phyloP scores from a whole-genome alignment of 2,329 filamentous ascomycete genomes.

The Fusarium zealandicum region DNA sequence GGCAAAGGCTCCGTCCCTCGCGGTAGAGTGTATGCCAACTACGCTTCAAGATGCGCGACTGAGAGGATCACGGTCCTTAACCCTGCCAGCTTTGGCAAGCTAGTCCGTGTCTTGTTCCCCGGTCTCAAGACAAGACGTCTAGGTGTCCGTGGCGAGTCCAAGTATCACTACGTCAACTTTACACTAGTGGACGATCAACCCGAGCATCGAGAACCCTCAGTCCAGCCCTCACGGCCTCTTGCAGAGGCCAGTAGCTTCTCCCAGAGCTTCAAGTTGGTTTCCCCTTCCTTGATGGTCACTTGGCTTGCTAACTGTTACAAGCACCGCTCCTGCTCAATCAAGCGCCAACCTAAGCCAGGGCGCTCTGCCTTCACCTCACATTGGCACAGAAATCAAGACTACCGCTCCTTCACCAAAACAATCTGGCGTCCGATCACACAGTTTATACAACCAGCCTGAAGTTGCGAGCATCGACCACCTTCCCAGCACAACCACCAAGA shows the following conservation, averaged over 20 bases:
- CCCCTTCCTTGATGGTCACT: background rate
- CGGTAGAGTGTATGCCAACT: conserved; percentile 93
- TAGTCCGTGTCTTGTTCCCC: conserved; percentile 94
- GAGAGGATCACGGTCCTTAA: conserved; percentile 95
- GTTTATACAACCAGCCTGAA: conserved; percentile 67
- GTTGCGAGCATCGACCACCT: conserved; percentile 65
- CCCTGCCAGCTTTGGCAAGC: conserved; percentile 95
- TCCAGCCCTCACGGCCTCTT: conserved; percentile 57
- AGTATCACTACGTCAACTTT: conserved; percentile 91
- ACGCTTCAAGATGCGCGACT: conserved; percentile 89
- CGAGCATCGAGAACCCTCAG: conserved; percentile 54
- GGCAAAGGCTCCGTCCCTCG: conserved; percentile 88
- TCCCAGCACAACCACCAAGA: conserved; percentile 64
- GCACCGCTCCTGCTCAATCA: conserved; percentile 44
- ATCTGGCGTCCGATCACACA: conserved; percentile 45
- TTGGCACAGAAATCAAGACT: conserved; percentile 33
- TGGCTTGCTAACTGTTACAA: conserved; percentile 38
- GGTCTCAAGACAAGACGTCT: conserved; percentile 91
- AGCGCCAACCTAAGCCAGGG: conserved; percentile 42
- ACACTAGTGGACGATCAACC: conserved; percentile 64
- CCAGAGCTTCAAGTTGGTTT: conserved; percentile 59
- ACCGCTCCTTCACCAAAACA: conserved; percentile 13
- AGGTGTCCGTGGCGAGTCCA: conserved; percentile 94
- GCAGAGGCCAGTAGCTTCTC: conserved; percentile 56
- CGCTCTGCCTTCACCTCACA: conserved; percentile 43